These are phyloP conservation scores for Pascua guehoae DNA, from an alignment of 1,284 basidiomycete species.

Conservation along the genomic window DNA sequence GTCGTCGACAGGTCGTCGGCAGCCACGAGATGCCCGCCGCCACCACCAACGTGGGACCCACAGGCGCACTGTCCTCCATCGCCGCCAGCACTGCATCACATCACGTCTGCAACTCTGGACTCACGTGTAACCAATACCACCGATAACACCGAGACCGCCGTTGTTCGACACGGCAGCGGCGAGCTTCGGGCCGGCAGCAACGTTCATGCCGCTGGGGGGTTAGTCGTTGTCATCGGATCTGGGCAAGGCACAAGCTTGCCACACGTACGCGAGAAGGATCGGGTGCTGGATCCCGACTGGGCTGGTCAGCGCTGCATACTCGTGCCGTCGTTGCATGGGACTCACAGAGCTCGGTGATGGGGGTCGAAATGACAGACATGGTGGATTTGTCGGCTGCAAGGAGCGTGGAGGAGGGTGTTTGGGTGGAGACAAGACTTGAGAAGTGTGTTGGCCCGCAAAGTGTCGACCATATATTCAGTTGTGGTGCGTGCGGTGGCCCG, in stretches of 20 bases:
- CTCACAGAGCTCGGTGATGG: conserved; percentile 68
- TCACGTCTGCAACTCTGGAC: conserved; percentile 4
- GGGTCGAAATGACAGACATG: conserved; percentile 55
- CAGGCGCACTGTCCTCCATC: not conserved
- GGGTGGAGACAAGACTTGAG: not conserved
- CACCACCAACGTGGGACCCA: too few species aligned
- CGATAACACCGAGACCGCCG: conserved; percentile 81
- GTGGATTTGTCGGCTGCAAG: not conserved
- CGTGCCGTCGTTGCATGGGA: not conserved
- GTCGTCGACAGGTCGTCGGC: too few species aligned
- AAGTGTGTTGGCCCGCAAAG: not conserved
- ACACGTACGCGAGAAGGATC: conserved; percentile 64
- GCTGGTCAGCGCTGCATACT: not conserved
- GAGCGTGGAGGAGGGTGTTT: not conserved
- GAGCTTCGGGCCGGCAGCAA: conserved; percentile 78
- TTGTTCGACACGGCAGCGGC: conserved; percentile 72
- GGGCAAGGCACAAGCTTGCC: not conserved
- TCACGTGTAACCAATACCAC: conserved; percentile 75
- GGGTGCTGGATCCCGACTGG: conserved; percentile 75
- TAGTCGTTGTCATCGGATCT: not conserved
- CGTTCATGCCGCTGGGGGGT: conserved; percentile 62
- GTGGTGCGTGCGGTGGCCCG: too few species aligned
- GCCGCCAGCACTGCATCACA: not conserved
- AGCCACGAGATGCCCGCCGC: too few species aligned
- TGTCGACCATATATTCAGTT: not conserved